Conservation (phyloP, 495 filamentous ascomycete species). For the Hypoxylon crocopeplum region DNA sequence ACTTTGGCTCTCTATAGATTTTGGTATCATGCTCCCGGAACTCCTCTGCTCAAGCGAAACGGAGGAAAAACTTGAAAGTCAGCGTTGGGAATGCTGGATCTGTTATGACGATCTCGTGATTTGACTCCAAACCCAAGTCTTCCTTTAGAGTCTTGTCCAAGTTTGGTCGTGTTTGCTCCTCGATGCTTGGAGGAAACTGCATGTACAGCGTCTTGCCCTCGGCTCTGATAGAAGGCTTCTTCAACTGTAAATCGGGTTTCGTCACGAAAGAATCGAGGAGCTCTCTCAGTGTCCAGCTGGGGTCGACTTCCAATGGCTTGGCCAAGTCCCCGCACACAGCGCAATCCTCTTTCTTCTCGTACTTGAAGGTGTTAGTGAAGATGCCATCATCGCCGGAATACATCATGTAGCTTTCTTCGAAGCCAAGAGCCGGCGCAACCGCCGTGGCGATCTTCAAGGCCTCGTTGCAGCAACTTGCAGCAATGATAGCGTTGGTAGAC, state of each 20-base stretch:
- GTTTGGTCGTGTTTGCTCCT: constrained; percentile 82
- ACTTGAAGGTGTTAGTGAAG: constrained; percentile 96
- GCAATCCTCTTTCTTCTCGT: constrained; percentile 90
- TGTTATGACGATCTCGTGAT: constrained; percentile 72
- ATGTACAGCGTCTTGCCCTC: constrained; percentile 88
- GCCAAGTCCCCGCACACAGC: constrained; percentile 90
- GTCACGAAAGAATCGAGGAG: constrained; percentile 86
- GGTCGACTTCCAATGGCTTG: constrained; percentile 72
- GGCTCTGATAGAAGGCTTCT: constrained; percentile 87
- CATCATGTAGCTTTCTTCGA: constrained; percentile 94
- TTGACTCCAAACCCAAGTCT: constrained; percentile 57
- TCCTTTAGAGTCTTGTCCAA: constrained; percentile 69
- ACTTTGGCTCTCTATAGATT: neutral
- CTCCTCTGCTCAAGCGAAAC: constrained; percentile 44
- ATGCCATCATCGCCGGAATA: constrained; percentile 94
- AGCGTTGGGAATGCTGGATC: constrained; percentile 79
- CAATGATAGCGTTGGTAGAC: constrained; percentile 95
- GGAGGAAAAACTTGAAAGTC: constrained; percentile 72
- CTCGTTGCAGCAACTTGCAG: constrained; percentile 94
- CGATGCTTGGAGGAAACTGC: constrained; percentile 78
- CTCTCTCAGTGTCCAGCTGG: constrained; percentile 75
- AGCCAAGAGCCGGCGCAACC: constrained; percentile 75
- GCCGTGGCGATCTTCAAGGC: constrained; percentile 91
- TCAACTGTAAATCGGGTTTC: constrained; percentile 82
- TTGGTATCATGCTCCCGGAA: constrained; percentile 25